These are phyloP conservation scores for Achlya hypogyna DNA, from an alignment of 352 stramenopile species.

Conservation along the genomic window DNA sequence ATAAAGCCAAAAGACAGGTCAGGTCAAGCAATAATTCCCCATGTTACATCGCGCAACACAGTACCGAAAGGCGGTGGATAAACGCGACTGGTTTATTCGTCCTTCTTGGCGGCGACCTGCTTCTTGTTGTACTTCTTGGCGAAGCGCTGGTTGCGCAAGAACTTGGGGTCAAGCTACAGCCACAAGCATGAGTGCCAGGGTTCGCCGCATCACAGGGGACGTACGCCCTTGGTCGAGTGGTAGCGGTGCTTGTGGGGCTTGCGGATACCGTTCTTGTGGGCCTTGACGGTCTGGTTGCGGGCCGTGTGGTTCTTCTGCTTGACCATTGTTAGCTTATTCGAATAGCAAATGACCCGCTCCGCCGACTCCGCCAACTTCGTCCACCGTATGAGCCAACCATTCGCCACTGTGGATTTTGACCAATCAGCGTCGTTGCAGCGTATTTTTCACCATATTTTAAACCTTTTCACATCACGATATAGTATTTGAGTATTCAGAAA, in stretches of 20 bases:
- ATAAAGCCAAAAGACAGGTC: not conserved
- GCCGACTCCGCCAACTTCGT: too few relatives aligned
- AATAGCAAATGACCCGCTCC: constrained; percentile 12
- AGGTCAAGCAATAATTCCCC: constrained; percentile 10
- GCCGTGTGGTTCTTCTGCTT: constrained; percentile 98
- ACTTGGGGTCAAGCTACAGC: constrained; percentile 94
- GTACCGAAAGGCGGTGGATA: constrained; percentile 3
- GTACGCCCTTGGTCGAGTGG: constrained; percentile 88
- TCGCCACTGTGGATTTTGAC: not conserved
- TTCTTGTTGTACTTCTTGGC: constrained; percentile 97
- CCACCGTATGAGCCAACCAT: not conserved
- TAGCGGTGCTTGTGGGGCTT: constrained; percentile 95
- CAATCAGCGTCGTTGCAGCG: not conserved
- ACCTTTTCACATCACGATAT: not conserved
- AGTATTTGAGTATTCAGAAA: not conserved
- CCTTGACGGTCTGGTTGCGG: constrained; percentile 97
- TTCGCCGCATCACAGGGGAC: constrained; percentile 21
- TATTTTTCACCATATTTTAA: not conserved
- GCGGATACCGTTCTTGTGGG: constrained; percentile 96
- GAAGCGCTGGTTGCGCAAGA: constrained; percentile 96
- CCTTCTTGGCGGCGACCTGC: constrained; percentile 40
- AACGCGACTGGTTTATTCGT: constrained; percentile 1
- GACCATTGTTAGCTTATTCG: constrained; percentile 52
- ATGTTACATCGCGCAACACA: constrained; percentile 17
- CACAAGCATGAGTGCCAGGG: not conserved